Conservation (phyloP, 2,329 filamentous ascomycete genomes). For the Pseudogymnoascus destructans region DNA sequence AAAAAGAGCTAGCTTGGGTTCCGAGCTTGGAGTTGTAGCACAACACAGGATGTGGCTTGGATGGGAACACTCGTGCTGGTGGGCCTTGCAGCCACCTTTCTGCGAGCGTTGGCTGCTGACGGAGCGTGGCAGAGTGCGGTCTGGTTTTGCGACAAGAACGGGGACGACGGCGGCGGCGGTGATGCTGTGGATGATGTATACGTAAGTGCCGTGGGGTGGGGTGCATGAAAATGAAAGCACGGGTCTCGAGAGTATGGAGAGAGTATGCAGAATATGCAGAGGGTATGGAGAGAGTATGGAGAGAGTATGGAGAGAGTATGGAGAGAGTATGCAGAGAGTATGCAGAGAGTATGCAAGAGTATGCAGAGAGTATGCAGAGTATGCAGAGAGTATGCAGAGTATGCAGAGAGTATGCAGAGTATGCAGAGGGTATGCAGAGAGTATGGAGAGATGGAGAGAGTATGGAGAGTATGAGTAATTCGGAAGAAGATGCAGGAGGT, state of each 20-base stretch:
- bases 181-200: neutral
- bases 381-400: no score
- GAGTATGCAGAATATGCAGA: no score
- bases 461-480: neutral
- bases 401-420: no score
- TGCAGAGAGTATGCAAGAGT: neutral
- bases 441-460: no score
- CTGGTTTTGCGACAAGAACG: neutral
- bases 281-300: no score
- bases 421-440: no score
- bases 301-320: no score
- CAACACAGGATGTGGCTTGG: neutral
- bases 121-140: neutral
- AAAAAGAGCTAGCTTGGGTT: neutral
- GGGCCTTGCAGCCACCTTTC: neutral
- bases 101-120: neutral
- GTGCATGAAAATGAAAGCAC: conserved; percentile 3
- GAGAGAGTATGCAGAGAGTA: no score
- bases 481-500: neutral
- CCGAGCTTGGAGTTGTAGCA: neutral
- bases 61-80: conserved; percentile 1
- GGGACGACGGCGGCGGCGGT: neutral
- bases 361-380: conserved; percentile 1
- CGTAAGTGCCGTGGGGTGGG: conserved; percentile 2
- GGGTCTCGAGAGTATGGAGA: neutral